Percentiles rank a stretch among this genome's conserved stretches.
Conservation (phyloP, 176 grass and related monocot species). For the Carex myosuroides region DNA sequence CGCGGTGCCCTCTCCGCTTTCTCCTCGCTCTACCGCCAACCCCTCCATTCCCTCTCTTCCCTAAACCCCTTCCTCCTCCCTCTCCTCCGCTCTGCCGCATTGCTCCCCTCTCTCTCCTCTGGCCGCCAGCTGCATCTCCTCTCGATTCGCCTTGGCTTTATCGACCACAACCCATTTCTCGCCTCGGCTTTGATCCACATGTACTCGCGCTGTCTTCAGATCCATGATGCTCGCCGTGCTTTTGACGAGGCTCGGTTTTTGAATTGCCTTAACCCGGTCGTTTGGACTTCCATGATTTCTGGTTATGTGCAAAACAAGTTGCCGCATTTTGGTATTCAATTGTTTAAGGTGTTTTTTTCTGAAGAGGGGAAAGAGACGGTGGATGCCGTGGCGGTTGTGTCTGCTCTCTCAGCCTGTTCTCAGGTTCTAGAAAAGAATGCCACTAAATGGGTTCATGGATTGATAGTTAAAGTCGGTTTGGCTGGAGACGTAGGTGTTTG, state of each 20-base stretch:
- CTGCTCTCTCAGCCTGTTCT: conserved; percentile 51
- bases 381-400: conserved; percentile 46
- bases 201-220: conserved; percentile 57
- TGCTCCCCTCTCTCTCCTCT: conserved; percentile 32
- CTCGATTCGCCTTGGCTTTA: conserved; percentile 46
- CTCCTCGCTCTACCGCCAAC: conserved; percentile 28
- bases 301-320: conserved; percentile 60
- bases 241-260: conserved; percentile 58
- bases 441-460: conserved; percentile 38
- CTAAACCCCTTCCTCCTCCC: conserved; percentile 44
- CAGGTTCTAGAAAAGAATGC: conserved; percentile 28
- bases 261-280: conserved; percentile 37
- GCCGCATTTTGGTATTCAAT: conserved; percentile 21
- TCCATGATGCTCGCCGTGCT: conserved; percentile 50
- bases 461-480: conserved; percentile 47
- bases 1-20: conserved; percentile 35
- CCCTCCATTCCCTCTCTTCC: conserved; percentile 28
- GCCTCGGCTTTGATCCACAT: conserved; percentile 71
- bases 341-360: conserved; percentile 49
- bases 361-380: conserved; percentile 24
- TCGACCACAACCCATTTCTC: conserved; percentile 49
- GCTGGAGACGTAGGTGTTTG: conserved; percentile 36
- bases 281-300: conserved; percentile 60
- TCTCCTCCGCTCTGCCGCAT: conserved; percentile 48
- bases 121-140: conserved; percentile 77